phyloP scores from a whole-genome alignment of 495 filamentous ascomycete genomes.

The Neurospora sp. region DNA sequence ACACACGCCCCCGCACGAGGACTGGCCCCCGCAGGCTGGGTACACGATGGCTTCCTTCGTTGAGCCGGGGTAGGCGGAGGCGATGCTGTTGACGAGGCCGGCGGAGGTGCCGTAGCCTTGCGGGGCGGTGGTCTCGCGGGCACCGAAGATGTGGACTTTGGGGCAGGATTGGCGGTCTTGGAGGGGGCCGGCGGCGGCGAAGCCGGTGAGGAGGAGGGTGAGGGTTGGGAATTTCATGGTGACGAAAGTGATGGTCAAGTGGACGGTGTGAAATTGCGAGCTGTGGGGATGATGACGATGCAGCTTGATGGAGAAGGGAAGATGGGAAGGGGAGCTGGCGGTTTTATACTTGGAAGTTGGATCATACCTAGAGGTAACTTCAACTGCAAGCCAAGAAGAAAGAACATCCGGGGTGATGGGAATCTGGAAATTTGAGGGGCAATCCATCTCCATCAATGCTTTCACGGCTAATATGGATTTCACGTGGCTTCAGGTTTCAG shows the following conservation, averaged over 20 bases:
- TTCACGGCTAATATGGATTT: not conserved
- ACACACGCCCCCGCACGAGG: slow-evolving; percentile 36
- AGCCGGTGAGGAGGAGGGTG: slow-evolving; percentile 16
- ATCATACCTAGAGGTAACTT: no score
- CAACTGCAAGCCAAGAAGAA: no score
- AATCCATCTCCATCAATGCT: not conserved
- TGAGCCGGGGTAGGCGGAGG: slow-evolving; percentile 41
- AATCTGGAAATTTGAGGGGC: not conserved
- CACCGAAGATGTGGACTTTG: slow-evolving; percentile 50
- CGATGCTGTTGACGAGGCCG: slow-evolving; percentile 43
- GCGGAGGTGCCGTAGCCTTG: slow-evolving; percentile 44
- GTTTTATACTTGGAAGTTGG: no score
- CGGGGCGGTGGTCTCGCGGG: slow-evolving; percentile 52
- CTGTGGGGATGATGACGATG: no score
- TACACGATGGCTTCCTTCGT: slow-evolving; percentile 50
- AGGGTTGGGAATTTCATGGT: slow-evolving; percentile 18
- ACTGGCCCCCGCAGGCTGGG: slow-evolving; percentile 49
- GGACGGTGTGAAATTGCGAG: no score
- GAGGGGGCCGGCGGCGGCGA: slow-evolving; percentile 14
- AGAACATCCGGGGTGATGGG: no score
- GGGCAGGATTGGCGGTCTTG: slow-evolving; percentile 33
- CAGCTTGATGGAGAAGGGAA: no score
- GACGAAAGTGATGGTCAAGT: not conserved
- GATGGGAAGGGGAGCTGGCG: no score
- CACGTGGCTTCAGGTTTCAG: not conserved